Evolutionary conservation across 2,329 filamentous ascomycete genomes (phyloP).

Genomic region (Emmonsiellopsis sp.): DNA sequence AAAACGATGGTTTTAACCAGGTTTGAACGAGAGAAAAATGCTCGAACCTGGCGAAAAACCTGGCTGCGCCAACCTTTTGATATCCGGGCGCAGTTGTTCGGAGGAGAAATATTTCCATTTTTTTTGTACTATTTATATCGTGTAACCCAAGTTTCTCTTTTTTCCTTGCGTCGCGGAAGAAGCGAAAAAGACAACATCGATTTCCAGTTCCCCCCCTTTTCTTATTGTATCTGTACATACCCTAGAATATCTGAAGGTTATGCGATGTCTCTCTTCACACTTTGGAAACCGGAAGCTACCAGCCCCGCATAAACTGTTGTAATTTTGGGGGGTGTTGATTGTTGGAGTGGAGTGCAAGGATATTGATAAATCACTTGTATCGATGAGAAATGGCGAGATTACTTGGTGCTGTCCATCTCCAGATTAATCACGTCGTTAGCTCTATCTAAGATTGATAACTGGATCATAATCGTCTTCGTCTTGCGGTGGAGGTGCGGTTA

Average conservation of each 20-base stretch:
- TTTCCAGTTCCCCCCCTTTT: constrained; percentile 31
- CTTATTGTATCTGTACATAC: constrained; percentile 27
- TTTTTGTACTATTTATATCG: constrained; percentile 27
- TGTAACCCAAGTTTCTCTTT: constrained; percentile 28
- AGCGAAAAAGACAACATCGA: constrained; percentile 25
- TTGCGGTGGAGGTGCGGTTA: background rate
- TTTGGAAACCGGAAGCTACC: background rate
- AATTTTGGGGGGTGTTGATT: no score
- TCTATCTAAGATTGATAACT: background rate
- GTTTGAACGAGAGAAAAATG: background rate
- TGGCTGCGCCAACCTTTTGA: background rate
- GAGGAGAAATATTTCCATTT: constrained; percentile 28
- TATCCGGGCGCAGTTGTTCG: constrained; percentile 12
- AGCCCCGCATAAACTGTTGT: no score
- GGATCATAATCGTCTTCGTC: background rate
- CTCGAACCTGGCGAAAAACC: background rate
- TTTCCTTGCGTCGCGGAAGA: constrained; percentile 34
- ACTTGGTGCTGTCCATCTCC: background rate
- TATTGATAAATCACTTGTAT: background rate
- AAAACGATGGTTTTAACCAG: background rate
- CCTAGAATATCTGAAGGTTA: constrained; percentile 1
- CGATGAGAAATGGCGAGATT: background rate
- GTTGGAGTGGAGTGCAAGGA: no score
- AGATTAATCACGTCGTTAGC: background rate
- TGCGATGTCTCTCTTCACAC: background rate